phyloP scores from a whole-genome alignment of 23 red algal genomes.

The Porphyridium purpureum region DNA sequence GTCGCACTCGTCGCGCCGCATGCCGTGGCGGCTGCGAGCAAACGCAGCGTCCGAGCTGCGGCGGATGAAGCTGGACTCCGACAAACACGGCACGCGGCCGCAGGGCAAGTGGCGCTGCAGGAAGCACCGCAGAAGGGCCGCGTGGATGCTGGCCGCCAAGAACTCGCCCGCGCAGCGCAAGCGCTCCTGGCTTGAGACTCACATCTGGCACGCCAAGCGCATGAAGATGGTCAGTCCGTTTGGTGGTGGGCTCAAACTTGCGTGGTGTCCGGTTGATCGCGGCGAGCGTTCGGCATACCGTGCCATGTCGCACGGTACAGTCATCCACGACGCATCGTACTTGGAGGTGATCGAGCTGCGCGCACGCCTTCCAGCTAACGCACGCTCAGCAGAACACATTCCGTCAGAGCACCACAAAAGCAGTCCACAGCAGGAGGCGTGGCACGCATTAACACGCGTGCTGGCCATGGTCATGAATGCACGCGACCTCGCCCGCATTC shows the following conservation, averaged over 20 bases:
- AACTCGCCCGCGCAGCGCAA: constrained; percentile 6
- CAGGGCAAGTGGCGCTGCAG: constrained; percentile 17
- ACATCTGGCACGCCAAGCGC: constrained; percentile 95
- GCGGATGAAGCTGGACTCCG: not conserved
- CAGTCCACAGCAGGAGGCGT: too few species aligned
- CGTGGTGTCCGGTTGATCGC: constrained; percentile 23
- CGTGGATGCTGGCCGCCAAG: constrained; percentile 20
- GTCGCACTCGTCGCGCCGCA: constrained; percentile 49
- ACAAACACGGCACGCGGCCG: constrained; percentile 4
- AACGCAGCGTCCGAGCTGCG: constrained; percentile 21
- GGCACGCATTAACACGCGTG: too few species aligned
- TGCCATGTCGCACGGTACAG: constrained; percentile 6
- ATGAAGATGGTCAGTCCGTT: constrained; percentile 58
- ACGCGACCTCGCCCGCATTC: too few species aligned
- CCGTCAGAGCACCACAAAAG: too few species aligned
- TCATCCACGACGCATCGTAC: constrained; percentile 36
- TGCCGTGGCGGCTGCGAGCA: constrained; percentile 31
- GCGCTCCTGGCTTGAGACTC: constrained; percentile 58
- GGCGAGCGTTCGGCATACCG: constrained; percentile 26
- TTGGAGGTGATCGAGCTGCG: constrained; percentile 32
- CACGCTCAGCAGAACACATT: too few species aligned
- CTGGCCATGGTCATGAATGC: too few species aligned
- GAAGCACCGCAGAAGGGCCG: constrained; percentile 51
- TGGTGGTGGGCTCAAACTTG: constrained; percentile 11
- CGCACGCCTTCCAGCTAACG: too few species aligned